Base-by-base conservation (phyloP, 1,139 yeast species). In the Wickerhamomyces sp. region DNA sequence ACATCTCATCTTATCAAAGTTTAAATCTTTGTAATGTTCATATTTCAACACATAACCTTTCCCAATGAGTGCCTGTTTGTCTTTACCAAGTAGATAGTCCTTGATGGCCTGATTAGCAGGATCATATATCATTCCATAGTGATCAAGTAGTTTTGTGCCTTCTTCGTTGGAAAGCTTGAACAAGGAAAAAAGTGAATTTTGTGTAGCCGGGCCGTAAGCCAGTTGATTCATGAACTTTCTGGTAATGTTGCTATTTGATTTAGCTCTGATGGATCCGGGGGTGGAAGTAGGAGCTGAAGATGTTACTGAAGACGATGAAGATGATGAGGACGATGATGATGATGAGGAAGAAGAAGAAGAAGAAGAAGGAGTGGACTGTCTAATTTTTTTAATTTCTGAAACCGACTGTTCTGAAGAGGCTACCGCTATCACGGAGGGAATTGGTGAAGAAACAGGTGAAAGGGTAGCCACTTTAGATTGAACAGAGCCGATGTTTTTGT, bases 191-290 rank as follows among this genome's bases (percentile, higher is more conserved):
- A 51, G 17, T 4, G 47, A 48, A 1, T 35, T 28, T 2, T 35
- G 10, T 1, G 43, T 33, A n/a, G 33, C 22, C 5, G 55, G 55
- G 1, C 52, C 52, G 20, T 46, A 23, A 2, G 51, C 45, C 16
- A 51, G 29, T 2, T 38, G 15, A 15, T 45, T 44, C 3, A 42
- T 26, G 16, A 47, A 13, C 16, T 36, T 39, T 21, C 34, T 38
- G 4, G 7, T 15, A 13, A 13, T 14, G n/a, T n/a, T n/a, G n/a
- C n/a, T n/a, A n/a, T n/a, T n/a, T n/a, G n/a, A n/a, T n/a, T n/a
- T n/a, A n/a, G n/a, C n/a, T n/a, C n/a, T n/a, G n/a, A n/a, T n/a
- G 14, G 18, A 17, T 13, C 23, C 13, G 12, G 19, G 18, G 9
- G 14, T 18, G 4, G 26, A 24, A 14, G 25, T 6, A n/a, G 25